Evolutionary conservation across 2,329 filamentous ascomycete species (phyloP).

Genomic region (Geosmithia morbida): DNA sequence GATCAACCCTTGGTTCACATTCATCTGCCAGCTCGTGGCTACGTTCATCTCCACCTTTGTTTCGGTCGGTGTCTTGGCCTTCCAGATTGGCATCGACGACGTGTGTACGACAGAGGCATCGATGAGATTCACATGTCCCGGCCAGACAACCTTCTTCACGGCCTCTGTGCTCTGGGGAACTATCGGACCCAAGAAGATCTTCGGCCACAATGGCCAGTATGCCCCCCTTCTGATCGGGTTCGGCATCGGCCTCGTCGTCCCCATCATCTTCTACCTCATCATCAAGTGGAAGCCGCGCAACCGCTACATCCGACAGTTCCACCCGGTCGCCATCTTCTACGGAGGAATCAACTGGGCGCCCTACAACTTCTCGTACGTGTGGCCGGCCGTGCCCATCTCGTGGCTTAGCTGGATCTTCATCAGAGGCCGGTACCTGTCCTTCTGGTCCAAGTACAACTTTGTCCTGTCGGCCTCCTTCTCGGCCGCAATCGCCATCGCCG

Average conservation of each 20-base stretch:
- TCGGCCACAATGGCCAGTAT: constrained; percentile 19
- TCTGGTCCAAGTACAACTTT: constrained; percentile 36
- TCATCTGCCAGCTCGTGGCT: constrained; percentile 18
- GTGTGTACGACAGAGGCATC: constrained; percentile 12
- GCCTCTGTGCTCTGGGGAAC: constrained; percentile 25
- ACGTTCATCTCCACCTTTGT: constrained; percentile 18
- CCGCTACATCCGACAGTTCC: constrained; percentile 19
- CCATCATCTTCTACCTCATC: constrained; percentile 16
- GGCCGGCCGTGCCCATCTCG: constrained; percentile 30
- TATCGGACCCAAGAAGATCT: constrained; percentile 21
- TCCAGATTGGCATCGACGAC: constrained; percentile 15
- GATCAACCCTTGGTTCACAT: constrained; percentile 19
- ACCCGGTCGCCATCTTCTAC: constrained; percentile 24
- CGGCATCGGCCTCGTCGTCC: constrained; percentile 17
- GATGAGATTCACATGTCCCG: constrained; percentile 13
- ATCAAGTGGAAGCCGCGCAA: constrained; percentile 17
- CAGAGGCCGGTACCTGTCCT: constrained; percentile 25
- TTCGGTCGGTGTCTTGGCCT: constrained; percentile 19
- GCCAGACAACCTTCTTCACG: constrained; percentile 18
- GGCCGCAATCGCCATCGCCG: constrained; percentile 28
- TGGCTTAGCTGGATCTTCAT: constrained; percentile 33
- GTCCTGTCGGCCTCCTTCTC: constrained; percentile 31
- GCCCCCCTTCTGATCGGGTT: constrained; percentile 18
- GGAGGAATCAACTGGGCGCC: constrained; percentile 20
- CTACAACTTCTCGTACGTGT: constrained; percentile 23